Conservation (phyloP, 1,139 yeast species). For the Spathaspora sp. region DNA sequence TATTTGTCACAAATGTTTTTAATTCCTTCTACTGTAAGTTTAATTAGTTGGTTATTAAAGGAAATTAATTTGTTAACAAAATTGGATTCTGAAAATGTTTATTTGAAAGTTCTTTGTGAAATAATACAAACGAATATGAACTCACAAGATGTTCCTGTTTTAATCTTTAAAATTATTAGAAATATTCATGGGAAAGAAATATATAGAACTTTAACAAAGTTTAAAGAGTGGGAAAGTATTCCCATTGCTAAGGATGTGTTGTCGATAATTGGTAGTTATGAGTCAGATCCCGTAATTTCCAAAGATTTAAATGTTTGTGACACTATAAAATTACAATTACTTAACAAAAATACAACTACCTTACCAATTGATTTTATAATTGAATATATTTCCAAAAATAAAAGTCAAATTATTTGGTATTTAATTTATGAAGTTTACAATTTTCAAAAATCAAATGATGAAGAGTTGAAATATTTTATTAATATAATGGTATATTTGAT, state of each 20-base stretch:
- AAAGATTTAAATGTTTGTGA: conserved; percentile 11
- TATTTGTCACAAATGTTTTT: conserved; percentile 44
- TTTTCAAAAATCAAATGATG: conserved; percentile 25
- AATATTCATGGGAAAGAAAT: conserved; percentile 23
- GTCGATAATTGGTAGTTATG: neutral
- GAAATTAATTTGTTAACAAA: conserved; percentile 14
- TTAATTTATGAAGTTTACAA: conserved; percentile 20
- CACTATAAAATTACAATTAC: conserved; percentile 6
- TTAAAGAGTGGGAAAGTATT: conserved; percentile 2
- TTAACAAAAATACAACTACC: neutral
- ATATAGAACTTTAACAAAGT: conserved; percentile 10
- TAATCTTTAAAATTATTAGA: conserved; percentile 27
- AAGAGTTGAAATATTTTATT: conserved; percentile 28
- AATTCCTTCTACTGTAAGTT: conserved; percentile 38
- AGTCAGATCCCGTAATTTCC: neutral
- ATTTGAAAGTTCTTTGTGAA: conserved; percentile 21
- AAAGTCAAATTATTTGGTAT: conserved; percentile 13
- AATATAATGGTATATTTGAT: conserved; percentile 26
- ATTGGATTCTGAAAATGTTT: conserved; percentile 11
- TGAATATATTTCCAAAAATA: conserved; percentile 11
- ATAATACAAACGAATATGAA: conserved; percentile 23
- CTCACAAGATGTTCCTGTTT: conserved; percentile 17
- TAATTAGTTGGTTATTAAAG: conserved; percentile 33
- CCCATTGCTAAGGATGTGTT: conserved; percentile 1
- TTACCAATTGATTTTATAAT: conserved; percentile 5